Conservation (phyloP, 2,329 filamentous ascomycete genomes). For the Microcera coccophila region DNA sequence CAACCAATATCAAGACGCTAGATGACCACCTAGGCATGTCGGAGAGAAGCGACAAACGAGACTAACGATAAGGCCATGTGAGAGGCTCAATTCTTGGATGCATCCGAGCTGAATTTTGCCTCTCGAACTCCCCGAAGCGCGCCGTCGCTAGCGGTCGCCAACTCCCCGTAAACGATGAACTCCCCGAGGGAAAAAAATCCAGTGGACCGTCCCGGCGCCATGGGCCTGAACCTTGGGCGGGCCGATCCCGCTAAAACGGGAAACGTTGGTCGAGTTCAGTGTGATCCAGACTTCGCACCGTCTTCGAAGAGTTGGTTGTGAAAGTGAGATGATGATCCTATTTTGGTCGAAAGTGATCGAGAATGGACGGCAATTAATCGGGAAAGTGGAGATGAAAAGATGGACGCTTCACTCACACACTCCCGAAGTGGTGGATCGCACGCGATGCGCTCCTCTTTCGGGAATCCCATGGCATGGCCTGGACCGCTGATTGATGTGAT, state of each 20-base stretch:
- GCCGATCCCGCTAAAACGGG: not conserved
- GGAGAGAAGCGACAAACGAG: not conserved
- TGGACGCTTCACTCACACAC: not conserved
- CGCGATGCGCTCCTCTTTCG: not conserved
- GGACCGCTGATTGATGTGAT: not conserved
- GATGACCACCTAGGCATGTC: not conserved
- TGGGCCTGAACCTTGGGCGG: not conserved
- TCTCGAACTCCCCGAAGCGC: constrained; percentile 9
- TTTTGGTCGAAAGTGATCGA: not conserved
- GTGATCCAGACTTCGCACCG: not conserved
- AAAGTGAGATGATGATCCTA: not conserved
- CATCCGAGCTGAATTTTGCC: not conserved
- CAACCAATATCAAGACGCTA: not conserved
- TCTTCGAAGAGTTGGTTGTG: not conserved
- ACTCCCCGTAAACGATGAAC: constrained; percentile 1
- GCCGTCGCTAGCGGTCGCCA: not conserved
- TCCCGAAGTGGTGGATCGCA: not conserved
- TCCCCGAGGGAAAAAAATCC: constrained; percentile 1
- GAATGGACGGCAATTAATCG: not conserved
- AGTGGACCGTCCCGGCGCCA: not conserved
- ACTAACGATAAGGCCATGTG: not conserved
- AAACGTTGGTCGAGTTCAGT: not conserved
- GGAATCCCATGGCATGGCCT: not conserved
- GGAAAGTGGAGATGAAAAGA: not conserved
- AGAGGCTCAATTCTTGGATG: not conserved